These are phyloP conservation scores for Aspergillus calidoustus DNA, from an alignment of 2,329 filamentous ascomycete genomes.

Conservation along the genomic window DNA sequence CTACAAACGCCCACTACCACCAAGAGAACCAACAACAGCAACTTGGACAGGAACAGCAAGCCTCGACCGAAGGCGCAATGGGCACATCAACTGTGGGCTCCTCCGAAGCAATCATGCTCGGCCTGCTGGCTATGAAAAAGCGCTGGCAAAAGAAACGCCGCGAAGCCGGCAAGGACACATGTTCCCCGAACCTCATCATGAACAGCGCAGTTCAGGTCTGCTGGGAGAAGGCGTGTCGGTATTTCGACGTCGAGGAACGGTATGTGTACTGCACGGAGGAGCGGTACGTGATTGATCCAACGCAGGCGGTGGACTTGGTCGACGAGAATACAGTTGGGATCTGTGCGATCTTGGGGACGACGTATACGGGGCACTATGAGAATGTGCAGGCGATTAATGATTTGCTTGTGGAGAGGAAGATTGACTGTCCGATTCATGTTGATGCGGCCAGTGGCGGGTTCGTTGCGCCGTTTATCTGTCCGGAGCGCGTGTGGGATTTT, in stretches of 20 bases:
- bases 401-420: constrained; percentile 59
- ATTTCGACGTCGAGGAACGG: constrained; percentile 70
- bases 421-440: constrained; percentile 59
- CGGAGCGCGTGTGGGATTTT: constrained; percentile 36
- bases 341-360: constrained; percentile 72
- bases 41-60: not conserved
- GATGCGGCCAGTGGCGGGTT: constrained; percentile 51
- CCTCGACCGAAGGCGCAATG: constrained; percentile 55
- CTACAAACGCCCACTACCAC: constrained; percentile 44
- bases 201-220: constrained; percentile 74
- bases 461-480: constrained; percentile 48
- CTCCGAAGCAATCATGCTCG: constrained; percentile 72
- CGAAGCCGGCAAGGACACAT: constrained; percentile 64
- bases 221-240: constrained; percentile 72
- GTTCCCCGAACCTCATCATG: constrained; percentile 74
- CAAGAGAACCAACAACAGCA: not conserved
- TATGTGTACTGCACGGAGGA: constrained; percentile 54
- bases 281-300: constrained; percentile 69
- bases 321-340: constrained; percentile 80
- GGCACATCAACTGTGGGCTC: constrained; percentile 73
- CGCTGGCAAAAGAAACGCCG: constrained; percentile 69
- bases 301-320: constrained; percentile 67
- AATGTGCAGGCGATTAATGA: constrained; percentile 70
- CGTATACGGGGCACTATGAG: constrained; percentile 76
- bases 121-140: constrained; percentile 75